Percentiles rank a stretch among this genome's conserved stretches.
These are phyloP conservation scores for Coemansia sp. DNA, from an alignment of 192 early-diverging fungal genomes.

Conservation along the genomic window DNA sequence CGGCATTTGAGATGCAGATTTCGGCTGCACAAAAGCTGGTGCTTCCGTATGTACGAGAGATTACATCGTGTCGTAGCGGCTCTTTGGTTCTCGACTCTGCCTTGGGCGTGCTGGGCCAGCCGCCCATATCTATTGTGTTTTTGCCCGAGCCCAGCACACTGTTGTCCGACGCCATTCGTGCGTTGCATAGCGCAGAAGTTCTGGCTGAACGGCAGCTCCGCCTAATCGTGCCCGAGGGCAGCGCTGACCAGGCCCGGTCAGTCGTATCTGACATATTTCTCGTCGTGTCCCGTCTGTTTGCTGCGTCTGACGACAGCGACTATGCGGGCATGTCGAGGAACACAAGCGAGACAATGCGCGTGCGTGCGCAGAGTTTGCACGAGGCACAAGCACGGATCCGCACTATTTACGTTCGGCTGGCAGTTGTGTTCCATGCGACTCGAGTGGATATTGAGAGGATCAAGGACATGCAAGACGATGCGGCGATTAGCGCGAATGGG, in stretches of 20 bases:
- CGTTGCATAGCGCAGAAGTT: conserved; percentile 28
- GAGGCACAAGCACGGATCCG: conserved; percentile 28
- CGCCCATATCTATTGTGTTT: conserved; percentile 31
- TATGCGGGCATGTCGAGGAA: neutral
- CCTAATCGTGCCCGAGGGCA: conserved; percentile 33
- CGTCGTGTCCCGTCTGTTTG: conserved; percentile 23
- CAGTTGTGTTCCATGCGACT: conserved; percentile 26
- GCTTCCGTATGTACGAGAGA: conserved; percentile 16
- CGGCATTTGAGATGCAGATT: conserved; percentile 27
- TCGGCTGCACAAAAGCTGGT: conserved; percentile 20
- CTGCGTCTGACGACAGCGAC: conserved; percentile 16
- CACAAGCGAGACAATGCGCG: conserved; percentile 22
- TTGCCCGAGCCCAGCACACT: conserved; percentile 5
- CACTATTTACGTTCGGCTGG: conserved; percentile 18
- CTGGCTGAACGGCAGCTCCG: conserved; percentile 38
- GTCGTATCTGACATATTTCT: conserved; percentile 27
- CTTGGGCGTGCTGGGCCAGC: conserved; percentile 8
- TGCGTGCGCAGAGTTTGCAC: conserved; percentile 22
- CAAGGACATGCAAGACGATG: conserved; percentile 22
- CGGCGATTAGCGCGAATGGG: neutral
- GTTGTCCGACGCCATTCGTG: conserved; percentile 11
- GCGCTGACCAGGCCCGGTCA: conserved; percentile 31
- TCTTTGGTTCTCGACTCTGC: conserved; percentile 23
- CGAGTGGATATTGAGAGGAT: conserved; percentile 26
- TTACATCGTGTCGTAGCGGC: conserved; percentile 20